Conservation (phyloP, 179 eudicot genomes). For the Silene coronaria region DNA sequence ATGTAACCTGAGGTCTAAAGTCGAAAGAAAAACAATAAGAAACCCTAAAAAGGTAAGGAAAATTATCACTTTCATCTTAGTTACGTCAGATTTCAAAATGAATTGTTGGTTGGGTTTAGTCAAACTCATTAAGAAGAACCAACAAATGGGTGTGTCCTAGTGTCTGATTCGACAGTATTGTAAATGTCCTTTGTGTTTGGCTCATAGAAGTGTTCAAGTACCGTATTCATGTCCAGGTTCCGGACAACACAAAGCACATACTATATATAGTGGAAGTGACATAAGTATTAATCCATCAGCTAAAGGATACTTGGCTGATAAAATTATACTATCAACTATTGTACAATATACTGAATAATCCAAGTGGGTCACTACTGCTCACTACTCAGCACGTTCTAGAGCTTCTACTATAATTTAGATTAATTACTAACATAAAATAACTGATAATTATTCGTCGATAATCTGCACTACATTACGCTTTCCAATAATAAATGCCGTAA, state of each 20-base stretch:
- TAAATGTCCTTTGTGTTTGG: too few relatives aligned
- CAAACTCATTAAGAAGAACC: too few relatives aligned
- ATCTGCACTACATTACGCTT: conserved; percentile 13
- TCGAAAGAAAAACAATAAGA: not conserved
- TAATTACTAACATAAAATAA: not conserved
- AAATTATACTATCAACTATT: not conserved
- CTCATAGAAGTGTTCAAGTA: too few relatives aligned
- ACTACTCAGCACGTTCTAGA: conserved; percentile 4
- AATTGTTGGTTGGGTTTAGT: too few relatives aligned
- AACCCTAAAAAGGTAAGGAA: not conserved
- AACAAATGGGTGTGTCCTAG: too few relatives aligned
- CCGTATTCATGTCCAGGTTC: too few relatives aligned
- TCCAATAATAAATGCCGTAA: not conserved
- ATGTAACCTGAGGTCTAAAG: not conserved
- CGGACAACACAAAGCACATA: too few relatives aligned
- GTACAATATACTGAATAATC: not conserved
- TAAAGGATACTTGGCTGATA: conserved; percentile 3
- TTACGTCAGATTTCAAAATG: not conserved
- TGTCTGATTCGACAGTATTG: too few relatives aligned
- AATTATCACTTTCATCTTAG: not conserved
- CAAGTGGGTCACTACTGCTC: not conserved
- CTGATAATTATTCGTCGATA: not conserved
- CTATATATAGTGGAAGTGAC: too few relatives aligned
- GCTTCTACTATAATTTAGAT: too few relatives aligned
- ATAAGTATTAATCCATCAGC: not conserved